Evolutionary conservation across 148 eudicot genomes (phyloP), one percentile per base, ranked within the genome.

Genomic region (Cornus suecica): DNA sequence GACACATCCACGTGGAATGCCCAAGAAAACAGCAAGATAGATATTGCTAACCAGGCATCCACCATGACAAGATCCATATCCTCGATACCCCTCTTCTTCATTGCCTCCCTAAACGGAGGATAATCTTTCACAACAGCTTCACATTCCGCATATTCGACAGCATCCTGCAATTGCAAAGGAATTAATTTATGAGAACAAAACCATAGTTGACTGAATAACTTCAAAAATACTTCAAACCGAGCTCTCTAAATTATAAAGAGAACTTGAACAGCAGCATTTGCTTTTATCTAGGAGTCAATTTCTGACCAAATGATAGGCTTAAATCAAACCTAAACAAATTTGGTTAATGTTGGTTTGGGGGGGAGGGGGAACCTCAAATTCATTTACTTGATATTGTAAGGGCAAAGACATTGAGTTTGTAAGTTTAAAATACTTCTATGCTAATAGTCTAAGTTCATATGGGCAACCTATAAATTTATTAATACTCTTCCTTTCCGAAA

Each of bases 61-160:
- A 95, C 97, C 97, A 95, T 95, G 79, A 95, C 97, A 54, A 92
- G 93, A 72, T 95, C 99, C 99, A 95, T 88, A 84, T 95, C 99
- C 65, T 95, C 97, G 61, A 92, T 90, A 34, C 97, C 99, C 88
- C 99, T 91, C 83, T 87, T 92, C 85, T 88, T 92, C 99, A 95
- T 95, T 58, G 97, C 99, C 77, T 92, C 97, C 29, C 80, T 76
- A 74, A 95, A 95, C 30, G 97, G 93, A 69, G 94, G 99, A 77
- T 86, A 85, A 68, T 92, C 99, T 80, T 95, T 95, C 70, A 95
- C 97, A 51, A 90, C 88, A 68, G 99, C 97, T 84, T 95, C 99
- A 83, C 97, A 95, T 84, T 95, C 99, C 79, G 99, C 99, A 87
- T 90, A 92, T 80, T 95, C 97, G 34, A 90, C 92, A 74, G 97